Conservation (phyloP, 2,329 filamentous ascomycete species). For the Pseudocercospora musae region DNA sequence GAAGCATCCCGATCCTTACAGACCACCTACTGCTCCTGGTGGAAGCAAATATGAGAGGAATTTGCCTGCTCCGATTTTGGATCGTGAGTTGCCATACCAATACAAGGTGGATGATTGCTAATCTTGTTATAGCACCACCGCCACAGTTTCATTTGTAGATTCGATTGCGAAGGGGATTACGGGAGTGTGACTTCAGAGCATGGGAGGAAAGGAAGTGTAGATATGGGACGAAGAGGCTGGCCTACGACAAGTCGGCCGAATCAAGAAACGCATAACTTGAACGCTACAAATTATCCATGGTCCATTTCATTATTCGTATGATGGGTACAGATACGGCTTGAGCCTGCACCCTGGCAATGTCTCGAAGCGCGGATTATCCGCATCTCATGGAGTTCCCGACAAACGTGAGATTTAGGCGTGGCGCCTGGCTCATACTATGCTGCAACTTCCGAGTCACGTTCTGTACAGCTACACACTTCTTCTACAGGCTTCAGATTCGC, state of each 20-base stretch:
- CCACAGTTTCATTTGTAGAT: conserved; percentile 44
- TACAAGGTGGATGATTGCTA: neutral
- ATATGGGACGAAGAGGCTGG: conserved; percentile 15
- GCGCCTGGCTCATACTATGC: neutral
- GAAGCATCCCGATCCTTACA: conserved; percentile 97
- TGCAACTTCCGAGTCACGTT: neutral
- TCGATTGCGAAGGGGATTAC: conserved; percentile 13
- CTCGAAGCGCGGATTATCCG: neutral
- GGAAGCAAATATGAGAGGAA: conserved; percentile 98
- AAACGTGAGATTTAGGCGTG: too few relatives aligned
- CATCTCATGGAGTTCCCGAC: neutral
- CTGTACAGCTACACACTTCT: neutral
- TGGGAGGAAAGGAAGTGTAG: conserved; percentile 19
- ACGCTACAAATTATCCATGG: neutral
- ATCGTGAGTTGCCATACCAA: conserved; percentile 70
- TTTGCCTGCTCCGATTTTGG: conserved; percentile 72
- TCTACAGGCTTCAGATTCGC: neutral
- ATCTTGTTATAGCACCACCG: conserved; percentile 45
- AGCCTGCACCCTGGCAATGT: neutral
- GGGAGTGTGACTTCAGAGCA: conserved; percentile 8
- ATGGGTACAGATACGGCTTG: neutral
- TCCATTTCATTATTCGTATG: neutral
- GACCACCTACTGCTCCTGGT: conserved; percentile 84
- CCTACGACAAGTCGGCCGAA: neutral
- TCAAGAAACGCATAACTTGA: neutral